Percentiles rank a stretch among this genome's conserved stretches.
phyloP scores from a whole-genome alignment of 1,139 yeast species.

The Kodamaea alishanica region DNA sequence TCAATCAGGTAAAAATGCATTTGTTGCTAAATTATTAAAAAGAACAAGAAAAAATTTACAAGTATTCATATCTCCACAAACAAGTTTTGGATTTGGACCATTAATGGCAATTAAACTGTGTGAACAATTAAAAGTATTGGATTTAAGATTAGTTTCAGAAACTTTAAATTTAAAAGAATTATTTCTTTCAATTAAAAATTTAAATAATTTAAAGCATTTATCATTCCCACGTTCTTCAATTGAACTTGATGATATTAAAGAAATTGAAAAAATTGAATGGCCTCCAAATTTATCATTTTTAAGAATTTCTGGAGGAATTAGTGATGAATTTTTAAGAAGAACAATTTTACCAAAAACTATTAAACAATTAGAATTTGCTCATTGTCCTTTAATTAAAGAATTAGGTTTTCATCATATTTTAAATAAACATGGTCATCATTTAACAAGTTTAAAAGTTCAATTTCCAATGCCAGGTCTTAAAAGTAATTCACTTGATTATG shows the following conservation, averaged over 20 bases:
- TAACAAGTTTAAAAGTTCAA: conserved; percentile 61
- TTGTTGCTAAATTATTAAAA: conserved; percentile 74
- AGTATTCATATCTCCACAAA: conserved; percentile 84
- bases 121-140: conserved; percentile 57
- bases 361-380: conserved; percentile 71
- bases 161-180: conserved; percentile 79
- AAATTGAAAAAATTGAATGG: conserved; percentile 51
- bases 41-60: conserved; percentile 64
- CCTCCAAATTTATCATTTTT: conserved; percentile 71
- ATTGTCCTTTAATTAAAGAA: conserved; percentile 74
- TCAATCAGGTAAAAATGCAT: conserved; percentile 92
- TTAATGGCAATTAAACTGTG: conserved; percentile 75
- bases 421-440: conserved; percentile 58
- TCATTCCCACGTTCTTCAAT: conserved; percentile 89
- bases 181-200: conserved; percentile 65
- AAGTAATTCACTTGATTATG: conserved; percentile 66
- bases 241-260: conserved; percentile 58
- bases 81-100: conserved; percentile 91
- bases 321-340: conserved; percentile 68
- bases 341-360: conserved; percentile 72
- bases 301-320: conserved; percentile 83
- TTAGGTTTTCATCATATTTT: conserved; percentile 59
- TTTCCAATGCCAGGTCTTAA: conserved; percentile 87
- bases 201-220: conserved; percentile 62
- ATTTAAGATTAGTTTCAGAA: conserved; percentile 86